These are phyloP conservation scores for Wickerhamiella siamensis DNA, from an alignment of 805 yeast genomes.

Conservation along the genomic window DNA sequence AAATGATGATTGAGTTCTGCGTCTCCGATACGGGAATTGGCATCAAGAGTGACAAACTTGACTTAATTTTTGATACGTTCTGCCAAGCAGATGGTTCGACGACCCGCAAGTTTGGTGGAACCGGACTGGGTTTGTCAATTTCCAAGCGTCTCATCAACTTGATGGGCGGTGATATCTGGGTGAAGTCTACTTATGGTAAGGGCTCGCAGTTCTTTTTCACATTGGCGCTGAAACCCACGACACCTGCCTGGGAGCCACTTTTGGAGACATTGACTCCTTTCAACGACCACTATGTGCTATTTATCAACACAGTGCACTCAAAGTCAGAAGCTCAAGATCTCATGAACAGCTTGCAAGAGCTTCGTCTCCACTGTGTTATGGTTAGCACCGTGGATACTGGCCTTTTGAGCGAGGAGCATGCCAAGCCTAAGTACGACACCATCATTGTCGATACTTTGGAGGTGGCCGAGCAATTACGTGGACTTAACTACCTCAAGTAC, in stretches of 20 bases:
- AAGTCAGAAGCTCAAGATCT: slow-evolving; percentile 38
- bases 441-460: slow-evolving; percentile 71
- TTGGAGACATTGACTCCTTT: slow-evolving; percentile 61
- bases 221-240: slow-evolving; percentile 61
- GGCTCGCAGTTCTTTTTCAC: slow-evolving; percentile 81
- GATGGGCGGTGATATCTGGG: slow-evolving; percentile 94
- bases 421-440: slow-evolving; percentile 48
- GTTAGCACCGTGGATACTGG: slow-evolving; percentile 29
- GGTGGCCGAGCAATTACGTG: slow-evolving; percentile 53
- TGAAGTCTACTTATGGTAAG: slow-evolving; percentile 59
- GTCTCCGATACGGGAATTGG: slow-evolving; percentile 88
- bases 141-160: slow-evolving; percentile 75
- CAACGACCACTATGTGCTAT: slow-evolving; percentile 51
- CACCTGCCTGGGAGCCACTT: slow-evolving; percentile 43
- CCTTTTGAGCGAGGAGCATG: slow-evolving; percentile 28
- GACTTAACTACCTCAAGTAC: slow-evolving; percentile 64
- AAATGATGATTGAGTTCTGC: slow-evolving; percentile 59
- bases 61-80: slow-evolving; percentile 75
- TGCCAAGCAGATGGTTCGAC: slow-evolving; percentile 93
- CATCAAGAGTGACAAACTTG: slow-evolving; percentile 70
- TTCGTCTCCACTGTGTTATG: slow-evolving; percentile 49
- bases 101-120: slow-evolving; percentile 84
- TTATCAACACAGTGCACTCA: slow-evolving; percentile 52
- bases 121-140: slow-evolving; percentile 78
- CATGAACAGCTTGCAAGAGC: slow-evolving; percentile 33